Base-by-base conservation (phyloP, 495 filamentous ascomycete species). In the Aspergillus affinis region DNA sequence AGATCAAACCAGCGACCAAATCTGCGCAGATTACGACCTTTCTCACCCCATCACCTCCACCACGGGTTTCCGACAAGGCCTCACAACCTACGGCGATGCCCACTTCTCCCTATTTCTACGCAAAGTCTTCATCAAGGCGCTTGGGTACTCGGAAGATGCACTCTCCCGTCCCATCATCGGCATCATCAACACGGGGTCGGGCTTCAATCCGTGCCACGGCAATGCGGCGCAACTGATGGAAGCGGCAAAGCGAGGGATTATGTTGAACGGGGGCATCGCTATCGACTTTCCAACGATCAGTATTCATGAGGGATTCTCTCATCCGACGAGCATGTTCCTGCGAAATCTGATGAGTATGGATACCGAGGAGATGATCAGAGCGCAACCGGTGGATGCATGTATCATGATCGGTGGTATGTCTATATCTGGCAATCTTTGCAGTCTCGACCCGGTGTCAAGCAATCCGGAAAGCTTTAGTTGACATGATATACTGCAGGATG, bases 331-430 rank as follows among this genome's bases (percentile, higher is more conserved):
- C 70, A 89, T 89, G 86, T 88, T 83, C 56, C 60, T 88, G 56
- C 66, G 86, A 48, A 89, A 88, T 65, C 54, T 88, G 48, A 88
- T 89, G 86, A 85, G 83, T 62, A 87, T 89, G 84, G 86, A 89
- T 65, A 88, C 86, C 0, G 86, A 89, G 66, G 86, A 88, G 71
- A 88, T 89, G 86, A 82, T 89, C 20, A 64, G 68, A 26, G 85
- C 86, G 15, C 85, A 88, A 68, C 86, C 86, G 0, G 73, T 87
- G 9, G 86, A 88, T 69, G 83, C 82, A 0, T 84, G 82, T 48
- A 78, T 89, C 26, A 75, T 88, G 66, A 82, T 89, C 59, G 86
- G 86, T 44, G 86, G 85, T 86, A 56, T 13, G 36, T 41, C 2
- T 86, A 56, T 13, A 10, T 41, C 2, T 15, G 3, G 9, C 36